Evolutionary conservation across 495 filamentous ascomycete genomes (phyloP).

Genomic region (Mytilinidion resinicola): DNA sequence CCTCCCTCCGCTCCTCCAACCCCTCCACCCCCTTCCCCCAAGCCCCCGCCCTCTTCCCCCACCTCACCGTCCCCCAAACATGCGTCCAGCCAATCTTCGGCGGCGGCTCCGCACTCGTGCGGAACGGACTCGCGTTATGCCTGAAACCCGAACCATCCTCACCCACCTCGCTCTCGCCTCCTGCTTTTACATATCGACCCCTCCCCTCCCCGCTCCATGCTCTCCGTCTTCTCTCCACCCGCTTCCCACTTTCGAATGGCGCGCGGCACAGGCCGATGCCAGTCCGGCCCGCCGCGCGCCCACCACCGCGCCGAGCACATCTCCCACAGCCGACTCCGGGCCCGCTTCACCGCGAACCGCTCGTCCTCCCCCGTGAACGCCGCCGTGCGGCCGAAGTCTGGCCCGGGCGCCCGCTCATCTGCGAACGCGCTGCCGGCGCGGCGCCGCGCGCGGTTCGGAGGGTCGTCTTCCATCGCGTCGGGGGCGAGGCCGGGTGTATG

Average conservation of each 20-base stretch:
- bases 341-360: slow-evolving; percentile 64
- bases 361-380: slow-evolving; percentile 68
- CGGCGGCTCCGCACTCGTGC: slow-evolving; percentile 40
- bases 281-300: slow-evolving; percentile 44
- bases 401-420: slow-evolving; percentile 1
- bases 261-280: slow-evolving; percentile 58
- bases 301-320: slow-evolving; percentile 62
- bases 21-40: slow-evolving; percentile 48
- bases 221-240: background rate
- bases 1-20: slow-evolving; percentile 32
- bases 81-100: slow-evolving; percentile 45
- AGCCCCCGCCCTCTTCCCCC: slow-evolving; percentile 48
- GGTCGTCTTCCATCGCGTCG: slow-evolving; percentile 39
- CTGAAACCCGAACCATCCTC: slow-evolving; percentile 33
- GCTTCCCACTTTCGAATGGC: slow-evolving; percentile 51
- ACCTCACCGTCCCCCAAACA: slow-evolving; percentile 48
- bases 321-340: slow-evolving; percentile 62
- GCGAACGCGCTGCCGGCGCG: slow-evolving; percentile 10
- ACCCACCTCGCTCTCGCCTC: background rate
- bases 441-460: slow-evolving; percentile 32
- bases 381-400: slow-evolving; percentile 9
- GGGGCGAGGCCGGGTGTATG: slow-evolving; percentile 28
- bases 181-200: background rate
- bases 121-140: slow-evolving; percentile 42
- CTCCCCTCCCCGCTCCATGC: background rate